Conservation (phyloP, 345 rosid genomes). For the Populus alba region DNA sequence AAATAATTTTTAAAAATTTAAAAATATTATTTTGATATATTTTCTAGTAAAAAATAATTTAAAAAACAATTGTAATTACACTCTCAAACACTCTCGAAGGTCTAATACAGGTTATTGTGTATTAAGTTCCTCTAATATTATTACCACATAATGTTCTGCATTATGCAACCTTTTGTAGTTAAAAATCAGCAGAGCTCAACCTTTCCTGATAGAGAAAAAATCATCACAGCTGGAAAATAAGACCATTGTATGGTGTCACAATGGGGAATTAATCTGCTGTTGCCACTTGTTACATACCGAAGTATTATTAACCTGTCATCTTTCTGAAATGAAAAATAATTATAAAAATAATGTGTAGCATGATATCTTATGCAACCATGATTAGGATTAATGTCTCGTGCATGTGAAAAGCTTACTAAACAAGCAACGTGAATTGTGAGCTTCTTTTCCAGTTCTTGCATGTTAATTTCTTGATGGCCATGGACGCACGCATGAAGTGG, state of each 20-base stretch:
- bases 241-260: background rate
- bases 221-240: background rate
- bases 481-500: no score
- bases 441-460: slow-evolving; percentile 55
- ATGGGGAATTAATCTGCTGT: background rate
- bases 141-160: slow-evolving; percentile 28
- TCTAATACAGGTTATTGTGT: slow-evolving; percentile 63
- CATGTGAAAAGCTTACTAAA: background rate
- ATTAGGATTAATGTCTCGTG: background rate
- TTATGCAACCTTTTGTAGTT: background rate
- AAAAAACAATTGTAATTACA: no score
- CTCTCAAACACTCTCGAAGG: background rate
- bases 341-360: background rate
- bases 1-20: no score
- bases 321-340: background rate
- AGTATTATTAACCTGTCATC: background rate
- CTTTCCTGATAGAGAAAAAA: background rate
- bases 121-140: slow-evolving; percentile 55
- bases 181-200: background rate
- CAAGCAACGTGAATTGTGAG: background rate
- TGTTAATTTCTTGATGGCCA: slow-evolving; percentile 16
- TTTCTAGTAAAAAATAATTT: no score
- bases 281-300: background rate
- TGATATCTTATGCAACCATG: background rate
- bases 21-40: no score